phyloP scores from a whole-genome alignment of 1,139 yeast genomes.

The Yamadazyma sp. region DNA sequence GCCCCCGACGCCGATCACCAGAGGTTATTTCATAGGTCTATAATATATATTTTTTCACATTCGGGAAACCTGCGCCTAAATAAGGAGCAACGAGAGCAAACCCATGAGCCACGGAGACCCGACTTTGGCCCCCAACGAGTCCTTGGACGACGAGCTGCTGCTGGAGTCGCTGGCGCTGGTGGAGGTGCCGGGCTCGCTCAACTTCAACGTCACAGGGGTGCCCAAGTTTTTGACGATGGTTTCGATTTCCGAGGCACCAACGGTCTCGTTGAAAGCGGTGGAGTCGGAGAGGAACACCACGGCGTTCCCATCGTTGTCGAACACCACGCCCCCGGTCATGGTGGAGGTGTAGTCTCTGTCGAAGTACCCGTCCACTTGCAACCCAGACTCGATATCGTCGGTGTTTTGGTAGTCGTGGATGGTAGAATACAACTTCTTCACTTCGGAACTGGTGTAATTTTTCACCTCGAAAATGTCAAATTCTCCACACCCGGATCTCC shows the following conservation, averaged over 20 bases:
- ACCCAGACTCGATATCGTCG: slow-evolving; percentile 56
- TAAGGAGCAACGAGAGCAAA: neutral
- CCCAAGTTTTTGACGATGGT: slow-evolving; percentile 34
- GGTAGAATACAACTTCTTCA: slow-evolving; percentile 58
- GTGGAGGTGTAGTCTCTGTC: slow-evolving; percentile 47
- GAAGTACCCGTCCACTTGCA: slow-evolving; percentile 58
- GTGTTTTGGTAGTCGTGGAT: slow-evolving; percentile 76
- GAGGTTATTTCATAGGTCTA: too few species aligned
- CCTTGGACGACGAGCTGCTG: slow-evolving; percentile 20
- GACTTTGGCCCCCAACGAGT: slow-evolving; percentile 20
- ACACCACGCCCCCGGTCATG: slow-evolving; percentile 71
- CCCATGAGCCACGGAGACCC: slow-evolving; percentile 2
- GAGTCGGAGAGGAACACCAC: slow-evolving; percentile 61
- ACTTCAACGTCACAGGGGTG: slow-evolving; percentile 23
- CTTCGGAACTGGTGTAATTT: slow-evolving; percentile 41
- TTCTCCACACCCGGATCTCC: slow-evolving; percentile 97
- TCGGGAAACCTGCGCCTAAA: too few species aligned
- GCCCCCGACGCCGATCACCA: too few species aligned
- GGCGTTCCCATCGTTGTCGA: slow-evolving; percentile 59
- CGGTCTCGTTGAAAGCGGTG: slow-evolving; percentile 45
- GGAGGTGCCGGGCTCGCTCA: slow-evolving; percentile 13
- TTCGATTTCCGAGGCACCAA: slow-evolving; percentile 33
- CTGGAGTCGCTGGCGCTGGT: slow-evolving; percentile 14
- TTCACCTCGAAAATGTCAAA: slow-evolving; percentile 80
- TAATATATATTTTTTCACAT: too few species aligned